phyloP scores from a whole-genome alignment of 2,329 filamentous ascomycete species.

The Cryphonectria japonica region DNA sequence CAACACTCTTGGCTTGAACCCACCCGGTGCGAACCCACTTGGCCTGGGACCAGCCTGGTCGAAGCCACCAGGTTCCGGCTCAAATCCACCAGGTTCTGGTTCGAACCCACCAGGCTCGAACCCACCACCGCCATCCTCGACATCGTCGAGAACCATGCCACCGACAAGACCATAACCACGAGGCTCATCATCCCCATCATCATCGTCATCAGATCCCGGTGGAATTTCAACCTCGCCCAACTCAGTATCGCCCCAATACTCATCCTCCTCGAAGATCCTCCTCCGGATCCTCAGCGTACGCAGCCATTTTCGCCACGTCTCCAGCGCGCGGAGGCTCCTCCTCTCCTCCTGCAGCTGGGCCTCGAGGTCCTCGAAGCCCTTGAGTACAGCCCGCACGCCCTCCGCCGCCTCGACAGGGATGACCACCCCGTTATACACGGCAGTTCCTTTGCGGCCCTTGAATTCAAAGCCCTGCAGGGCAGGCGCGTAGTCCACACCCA shows the following conservation, averaged over 20 bases:
- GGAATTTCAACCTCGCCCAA: constrained; percentile 19
- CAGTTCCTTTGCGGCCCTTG: constrained; percentile 82
- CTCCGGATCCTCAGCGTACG: constrained; percentile 77
- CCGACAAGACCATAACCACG: constrained; percentile 2
- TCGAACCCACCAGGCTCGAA: constrained; percentile 18
- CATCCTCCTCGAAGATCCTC: constrained; percentile 57
- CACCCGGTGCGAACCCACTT: constrained; percentile 4
- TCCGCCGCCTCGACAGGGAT: constrained; percentile 73
- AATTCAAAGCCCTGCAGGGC: constrained; percentile 92
- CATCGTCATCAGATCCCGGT: constrained; percentile 33
- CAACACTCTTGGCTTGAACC: background rate
- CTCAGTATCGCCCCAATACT: constrained; percentile 22
- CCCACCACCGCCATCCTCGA: constrained; percentile 7
- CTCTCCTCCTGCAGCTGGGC: constrained; percentile 66
- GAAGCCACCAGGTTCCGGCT: constrained; percentile 6
- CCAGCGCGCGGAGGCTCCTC: constrained; percentile 63
- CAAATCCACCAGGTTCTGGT: constrained; percentile 15
- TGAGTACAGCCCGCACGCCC: constrained; percentile 71
- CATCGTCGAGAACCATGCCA: constrained; percentile 6
- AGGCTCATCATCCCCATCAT: constrained; percentile 29
- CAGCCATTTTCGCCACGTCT: constrained; percentile 76
- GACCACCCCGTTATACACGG: constrained; percentile 77
- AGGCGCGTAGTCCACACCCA: constrained; percentile 85
- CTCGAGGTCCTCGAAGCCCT: constrained; percentile 68
- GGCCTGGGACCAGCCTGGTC: background rate